Evolutionary conservation across 805 yeast species (phyloP).

Genomic region (Yamadazyma sp.): DNA sequence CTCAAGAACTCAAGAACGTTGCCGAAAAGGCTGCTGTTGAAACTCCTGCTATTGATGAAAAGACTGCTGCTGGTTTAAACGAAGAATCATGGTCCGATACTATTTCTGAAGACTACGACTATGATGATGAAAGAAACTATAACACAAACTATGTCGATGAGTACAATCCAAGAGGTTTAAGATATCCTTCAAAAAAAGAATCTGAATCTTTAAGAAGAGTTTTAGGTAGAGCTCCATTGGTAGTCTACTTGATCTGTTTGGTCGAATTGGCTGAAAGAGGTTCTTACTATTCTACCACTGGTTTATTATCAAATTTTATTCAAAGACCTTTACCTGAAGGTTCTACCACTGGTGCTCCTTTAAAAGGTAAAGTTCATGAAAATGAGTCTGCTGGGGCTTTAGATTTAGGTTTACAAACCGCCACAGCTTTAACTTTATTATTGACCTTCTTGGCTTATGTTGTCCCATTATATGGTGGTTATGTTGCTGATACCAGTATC

Average conservation of each 20-base stretch:
- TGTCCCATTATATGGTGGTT: slow-evolving; percentile 51
- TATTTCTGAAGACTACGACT: slow-evolving; percentile 16
- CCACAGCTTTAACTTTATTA: slow-evolving; percentile 45
- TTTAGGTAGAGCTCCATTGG: slow-evolving; percentile 47
- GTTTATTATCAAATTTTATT: slow-evolving; percentile 46
- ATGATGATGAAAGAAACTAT: slow-evolving; percentile 21
- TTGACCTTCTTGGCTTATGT: slow-evolving; percentile 48
- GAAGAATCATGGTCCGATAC: slow-evolving; percentile 12
- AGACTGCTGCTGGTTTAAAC: slow-evolving; percentile 1
- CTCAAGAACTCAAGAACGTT: too few species aligned
- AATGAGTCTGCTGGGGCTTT: slow-evolving; percentile 50
- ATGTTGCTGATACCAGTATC: slow-evolving; percentile 44
- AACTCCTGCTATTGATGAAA: slow-evolving; percentile 3
- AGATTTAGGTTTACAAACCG: slow-evolving; percentile 41
- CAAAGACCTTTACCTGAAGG: slow-evolving; percentile 50
- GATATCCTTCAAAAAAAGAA: slow-evolving; percentile 29
- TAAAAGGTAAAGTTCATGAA: slow-evolving; percentile 17
- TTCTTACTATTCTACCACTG: slow-evolving; percentile 47
- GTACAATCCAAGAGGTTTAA: slow-evolving; percentile 34
- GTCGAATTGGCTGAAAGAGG: slow-evolving; percentile 56
- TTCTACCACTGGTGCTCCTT: slow-evolving; percentile 44
- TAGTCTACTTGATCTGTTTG: slow-evolving; percentile 49
- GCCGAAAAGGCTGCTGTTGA: too few species aligned
- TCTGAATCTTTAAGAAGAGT: slow-evolving; percentile 26
- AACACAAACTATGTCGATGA: slow-evolving; percentile 26